Evolutionary conservation across 1,284 basidiomycete genomes (phyloP).

Genomic region (Polyporus tsugae): DNA sequence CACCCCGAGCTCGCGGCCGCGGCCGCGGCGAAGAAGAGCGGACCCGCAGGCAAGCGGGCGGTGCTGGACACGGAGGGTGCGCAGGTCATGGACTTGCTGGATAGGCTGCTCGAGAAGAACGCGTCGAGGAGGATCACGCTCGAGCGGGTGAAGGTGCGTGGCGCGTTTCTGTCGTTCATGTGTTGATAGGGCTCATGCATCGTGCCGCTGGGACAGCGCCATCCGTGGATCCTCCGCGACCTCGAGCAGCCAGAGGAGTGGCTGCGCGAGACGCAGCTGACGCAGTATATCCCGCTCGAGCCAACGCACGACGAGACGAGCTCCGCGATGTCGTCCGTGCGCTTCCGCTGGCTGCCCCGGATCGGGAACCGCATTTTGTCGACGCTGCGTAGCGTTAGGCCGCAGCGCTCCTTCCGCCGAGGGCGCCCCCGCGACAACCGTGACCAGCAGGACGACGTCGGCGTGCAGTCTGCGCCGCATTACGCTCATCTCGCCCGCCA

Average conservation of each 20-base stretch:
- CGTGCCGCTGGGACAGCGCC: constrained; percentile 50
- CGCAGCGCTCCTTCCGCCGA: constrained; percentile 48
- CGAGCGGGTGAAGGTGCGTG: constrained; percentile 83
- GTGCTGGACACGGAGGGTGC: constrained; percentile 55
- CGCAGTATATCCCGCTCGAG: constrained; percentile 63
- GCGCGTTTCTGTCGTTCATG: background rate
- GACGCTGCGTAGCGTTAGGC: constrained; percentile 54
- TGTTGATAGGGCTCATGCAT: constrained; percentile 13
- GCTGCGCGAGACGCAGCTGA: constrained; percentile 79
- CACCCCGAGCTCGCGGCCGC: constrained; percentile 38
- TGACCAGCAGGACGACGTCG: constrained; percentile 38
- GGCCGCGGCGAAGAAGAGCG: constrained; percentile 53
- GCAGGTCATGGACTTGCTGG: constrained; percentile 77
- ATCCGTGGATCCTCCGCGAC: constrained; percentile 84
- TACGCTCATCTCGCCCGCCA: constrained; percentile 25
- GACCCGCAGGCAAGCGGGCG: background rate
- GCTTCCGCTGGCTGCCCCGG: constrained; percentile 54
- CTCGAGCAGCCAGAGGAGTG: constrained; percentile 79
- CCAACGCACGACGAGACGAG: constrained; percentile 87
- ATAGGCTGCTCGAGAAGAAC: constrained; percentile 87
- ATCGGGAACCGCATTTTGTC: constrained; percentile 43
- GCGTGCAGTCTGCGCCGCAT: constrained; percentile 42
- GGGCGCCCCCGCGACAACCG: constrained; percentile 37
- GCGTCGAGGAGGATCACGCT: constrained; percentile 81
- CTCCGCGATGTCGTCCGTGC: constrained; percentile 73